Evolutionary conservation across 306 rosid species (phyloP).

Genomic region (Dryas octopetala): DNA sequence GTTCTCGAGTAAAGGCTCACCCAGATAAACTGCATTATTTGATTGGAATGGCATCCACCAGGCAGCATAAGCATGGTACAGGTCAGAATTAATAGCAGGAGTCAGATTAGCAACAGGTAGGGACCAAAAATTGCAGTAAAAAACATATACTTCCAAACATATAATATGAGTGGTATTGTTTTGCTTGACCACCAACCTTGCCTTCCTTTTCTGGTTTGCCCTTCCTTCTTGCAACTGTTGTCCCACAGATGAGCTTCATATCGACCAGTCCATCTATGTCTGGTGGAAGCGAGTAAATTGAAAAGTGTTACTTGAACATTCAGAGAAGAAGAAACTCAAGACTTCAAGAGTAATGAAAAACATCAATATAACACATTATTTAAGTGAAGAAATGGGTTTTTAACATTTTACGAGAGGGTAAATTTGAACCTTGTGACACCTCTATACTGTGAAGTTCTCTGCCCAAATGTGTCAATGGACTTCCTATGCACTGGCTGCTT

Average conservation of each 20-base stretch:
- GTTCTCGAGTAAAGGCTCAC: conserved; percentile 35
- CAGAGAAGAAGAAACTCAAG: neutral
- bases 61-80: conserved; percentile 31
- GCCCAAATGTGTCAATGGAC: conserved; percentile 94
- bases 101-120: conserved; percentile 33
- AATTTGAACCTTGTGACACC: conserved; percentile 78
- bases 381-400: neutral
- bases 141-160: conserved; percentile 25
- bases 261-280: conserved; percentile 99
- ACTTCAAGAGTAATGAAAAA: neutral
- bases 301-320: neutral
- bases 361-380: neutral
- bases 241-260: conserved; percentile 99
- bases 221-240: conserved; percentile 97
- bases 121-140: conserved; percentile 21
- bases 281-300: neutral
- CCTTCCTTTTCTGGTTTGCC: conserved; percentile 97
- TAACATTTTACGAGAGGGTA: too few relatives aligned
- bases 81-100: conserved; percentile 33
- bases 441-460: conserved; percentile 93
- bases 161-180: neutral
- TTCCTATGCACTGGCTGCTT: conserved; percentile 93
- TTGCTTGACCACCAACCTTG: conserved; percentile 67
- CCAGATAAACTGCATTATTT: conserved; percentile 76
- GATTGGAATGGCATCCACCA: conserved; percentile 41